phyloP scores from a whole-genome alignment of 805 yeast genomes.

The Wickerhamiella spandovensis region DNA sequence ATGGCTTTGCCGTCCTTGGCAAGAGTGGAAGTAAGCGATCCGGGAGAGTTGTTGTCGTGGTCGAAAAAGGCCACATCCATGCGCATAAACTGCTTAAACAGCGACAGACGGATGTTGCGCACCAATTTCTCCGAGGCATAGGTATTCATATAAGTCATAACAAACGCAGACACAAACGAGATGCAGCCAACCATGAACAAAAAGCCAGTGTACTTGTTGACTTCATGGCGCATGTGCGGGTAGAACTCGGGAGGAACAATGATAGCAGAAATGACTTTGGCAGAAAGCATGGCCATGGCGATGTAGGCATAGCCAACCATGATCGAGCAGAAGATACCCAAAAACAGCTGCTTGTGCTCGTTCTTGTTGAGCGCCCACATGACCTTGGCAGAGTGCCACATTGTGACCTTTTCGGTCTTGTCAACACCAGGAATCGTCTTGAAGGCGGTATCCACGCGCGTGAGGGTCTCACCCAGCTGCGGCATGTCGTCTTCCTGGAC shows the following conservation, averaged over 20 bases:
- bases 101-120: conserved; percentile 22
- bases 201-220: conserved; percentile 25
- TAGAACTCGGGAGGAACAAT: conserved; percentile 24
- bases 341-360: conserved; percentile 17
- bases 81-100: conserved; percentile 25
- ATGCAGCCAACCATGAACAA: conserved; percentile 26
- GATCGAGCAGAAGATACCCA: conserved; percentile 20
- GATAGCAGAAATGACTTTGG: conserved; percentile 24
- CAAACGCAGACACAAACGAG: conserved; percentile 17
- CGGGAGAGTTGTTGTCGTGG: conserved; percentile 26
- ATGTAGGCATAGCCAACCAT: conserved; percentile 28
- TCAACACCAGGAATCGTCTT: conserved; percentile 15
- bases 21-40: conserved; percentile 26
- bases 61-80: conserved; percentile 29
- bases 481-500: conserved; percentile 12
- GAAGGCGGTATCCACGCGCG: not conserved
- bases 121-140: conserved; percentile 24
- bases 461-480: conserved; percentile 7
- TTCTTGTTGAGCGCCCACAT: conserved; percentile 17
- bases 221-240: conserved; percentile 23
- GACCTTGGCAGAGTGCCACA: conserved; percentile 7
- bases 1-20: conserved; percentile 30
- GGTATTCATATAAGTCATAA: conserved; percentile 17
- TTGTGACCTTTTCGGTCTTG: conserved; percentile 5
- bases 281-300: conserved; percentile 26